Conservation (phyloP, 1,284 basidiomycete species). For the Cystobasidium sp. region DNA sequence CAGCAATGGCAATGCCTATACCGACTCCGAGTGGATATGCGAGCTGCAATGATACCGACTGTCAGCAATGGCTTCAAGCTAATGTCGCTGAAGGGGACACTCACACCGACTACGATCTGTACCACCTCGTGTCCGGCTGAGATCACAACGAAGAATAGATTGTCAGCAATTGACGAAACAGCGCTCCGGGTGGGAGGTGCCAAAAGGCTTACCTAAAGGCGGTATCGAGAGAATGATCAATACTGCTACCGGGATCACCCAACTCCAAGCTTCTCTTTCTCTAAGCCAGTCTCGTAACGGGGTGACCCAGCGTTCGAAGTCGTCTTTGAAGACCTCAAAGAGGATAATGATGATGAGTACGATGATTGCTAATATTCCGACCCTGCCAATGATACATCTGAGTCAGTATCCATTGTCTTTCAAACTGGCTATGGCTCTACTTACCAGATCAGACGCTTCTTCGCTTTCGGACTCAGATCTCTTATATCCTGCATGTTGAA, state of each 20-base stretch:
- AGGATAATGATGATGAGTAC: constrained; percentile 24
- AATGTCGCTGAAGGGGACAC: constrained; percentile 7
- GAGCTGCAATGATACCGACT: neutral
- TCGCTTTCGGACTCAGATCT: constrained; percentile 19
- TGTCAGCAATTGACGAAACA: too few relatives aligned
- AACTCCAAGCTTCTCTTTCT: constrained; percentile 44
- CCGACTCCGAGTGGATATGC: constrained; percentile 19
- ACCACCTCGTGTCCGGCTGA: constrained; percentile 57
- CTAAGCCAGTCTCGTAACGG: constrained; percentile 31
- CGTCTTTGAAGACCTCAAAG: constrained; percentile 20
- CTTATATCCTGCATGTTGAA: constrained; percentile 12
- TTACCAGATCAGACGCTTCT: constrained; percentile 26
- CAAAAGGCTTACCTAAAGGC: neutral
- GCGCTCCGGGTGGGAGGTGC: too few relatives aligned
- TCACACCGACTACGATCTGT: constrained; percentile 55
- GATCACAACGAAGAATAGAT: constrained; percentile 26
- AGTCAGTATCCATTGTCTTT: too few relatives aligned
- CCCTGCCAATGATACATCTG: neutral
- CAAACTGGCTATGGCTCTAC: too few relatives aligned
- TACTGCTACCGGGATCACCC: constrained; percentile 54
- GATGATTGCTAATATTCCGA: constrained; percentile 12
- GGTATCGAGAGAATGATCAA: constrained; percentile 57
- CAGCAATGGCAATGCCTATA: constrained; percentile 29
- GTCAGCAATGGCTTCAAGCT: neutral
- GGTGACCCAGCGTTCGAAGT: constrained; percentile 34